These are phyloP conservation scores for Sugiyamaella xylanicola DNA, from an alignment of 1,139 yeast genomes.

Conservation along the genomic window DNA sequence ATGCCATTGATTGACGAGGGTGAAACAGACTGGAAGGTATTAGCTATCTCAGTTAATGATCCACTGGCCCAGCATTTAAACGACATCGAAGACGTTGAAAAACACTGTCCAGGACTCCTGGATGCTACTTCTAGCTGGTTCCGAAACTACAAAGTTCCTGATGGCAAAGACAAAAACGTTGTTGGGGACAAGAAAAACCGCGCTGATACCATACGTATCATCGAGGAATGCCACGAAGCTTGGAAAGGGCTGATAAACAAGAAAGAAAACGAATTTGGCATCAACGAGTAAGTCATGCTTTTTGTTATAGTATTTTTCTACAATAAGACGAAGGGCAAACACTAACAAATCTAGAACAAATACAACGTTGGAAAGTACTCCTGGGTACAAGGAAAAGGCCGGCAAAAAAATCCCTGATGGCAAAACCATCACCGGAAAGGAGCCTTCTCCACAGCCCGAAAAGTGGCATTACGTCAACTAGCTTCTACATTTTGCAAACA, in stretches of 20 bases:
- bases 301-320: too few species aligned
- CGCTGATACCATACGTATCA: slow-evolving; percentile 67
- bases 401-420: slow-evolving; percentile 13
- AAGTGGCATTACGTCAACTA: slow-evolving; percentile 15
- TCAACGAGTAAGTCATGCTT: slow-evolving; percentile 9
- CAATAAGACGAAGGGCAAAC: slow-evolving; percentile 10
- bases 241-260: slow-evolving; percentile 64
- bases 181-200: slow-evolving; percentile 75
- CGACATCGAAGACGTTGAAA: slow-evolving; percentile 80
- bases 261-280: slow-evolving; percentile 4
- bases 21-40: slow-evolving; percentile 96
- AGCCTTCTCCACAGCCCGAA: slow-evolving; percentile 14
- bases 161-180: slow-evolving; percentile 65
- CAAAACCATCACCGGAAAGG: neutral
- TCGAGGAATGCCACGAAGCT: slow-evolving; percentile 74
- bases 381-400: slow-evolving; percentile 24
- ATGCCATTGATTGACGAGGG: slow-evolving; percentile 96
- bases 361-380: slow-evolving; percentile 21
- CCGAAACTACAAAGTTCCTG: slow-evolving; percentile 92
- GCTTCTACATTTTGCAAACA: too few species aligned
- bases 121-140: slow-evolving; percentile 91
- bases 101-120: slow-evolving; percentile 80
- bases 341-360: slow-evolving; percentile 20
- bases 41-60: slow-evolving; percentile 80
- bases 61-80: slow-evolving; percentile 74